Conservation (phyloP, 805 yeast species). For the Candida piceae region DNA sequence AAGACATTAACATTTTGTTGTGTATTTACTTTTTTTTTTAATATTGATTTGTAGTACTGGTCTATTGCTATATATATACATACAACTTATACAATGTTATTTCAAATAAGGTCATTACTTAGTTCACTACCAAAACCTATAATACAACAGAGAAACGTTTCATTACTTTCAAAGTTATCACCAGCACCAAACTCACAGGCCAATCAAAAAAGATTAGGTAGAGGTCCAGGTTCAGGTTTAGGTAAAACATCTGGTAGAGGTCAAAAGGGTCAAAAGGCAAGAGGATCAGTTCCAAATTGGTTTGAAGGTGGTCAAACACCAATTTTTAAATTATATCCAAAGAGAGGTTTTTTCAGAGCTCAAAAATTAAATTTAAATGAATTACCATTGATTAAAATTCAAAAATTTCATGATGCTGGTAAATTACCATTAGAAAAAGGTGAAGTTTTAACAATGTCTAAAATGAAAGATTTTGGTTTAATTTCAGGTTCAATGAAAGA, state of each 20-base stretch:
- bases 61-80: no score
- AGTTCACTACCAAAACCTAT: neutral
- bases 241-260: constrained; percentile 98
- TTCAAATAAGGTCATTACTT: constrained; percentile 1
- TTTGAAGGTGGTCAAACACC: constrained; percentile 99
- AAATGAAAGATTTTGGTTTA: constrained; percentile 70
- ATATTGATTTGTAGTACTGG: no score
- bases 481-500: constrained; percentile 65
- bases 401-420: constrained; percentile 63
- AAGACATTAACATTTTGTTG: no score
- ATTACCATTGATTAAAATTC: constrained; percentile 65
- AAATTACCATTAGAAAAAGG: constrained; percentile 54
- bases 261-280: constrained; percentile 97
- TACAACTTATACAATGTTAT: neutral
- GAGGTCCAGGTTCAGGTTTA: constrained; percentile 90
- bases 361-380: constrained; percentile 48
- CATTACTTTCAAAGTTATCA: constrained; percentile 48
- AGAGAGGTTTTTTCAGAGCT: constrained; percentile 76
- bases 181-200: constrained; percentile 62
- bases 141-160: constrained; percentile 26
- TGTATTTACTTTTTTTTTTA: no score
- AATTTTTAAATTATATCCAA: constrained; percentile 75
- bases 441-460: constrained; percentile 67
- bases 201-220: constrained; percentile 72
- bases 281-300: constrained; percentile 86